phyloP scores from a whole-genome alignment of 108 stramenopile species.

The Skeletonema potamos region DNA sequence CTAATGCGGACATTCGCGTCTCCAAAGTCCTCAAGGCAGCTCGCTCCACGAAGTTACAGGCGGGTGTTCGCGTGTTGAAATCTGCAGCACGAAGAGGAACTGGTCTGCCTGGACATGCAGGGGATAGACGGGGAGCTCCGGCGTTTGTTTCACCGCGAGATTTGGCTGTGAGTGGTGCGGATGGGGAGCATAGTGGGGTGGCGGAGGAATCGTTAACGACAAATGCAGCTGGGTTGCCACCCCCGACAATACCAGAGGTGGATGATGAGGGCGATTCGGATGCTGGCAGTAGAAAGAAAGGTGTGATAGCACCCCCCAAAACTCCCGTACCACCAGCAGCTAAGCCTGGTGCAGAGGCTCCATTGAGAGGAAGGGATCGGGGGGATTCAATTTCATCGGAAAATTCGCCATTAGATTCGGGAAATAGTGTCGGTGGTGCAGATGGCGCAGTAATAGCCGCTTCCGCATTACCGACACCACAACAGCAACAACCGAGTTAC shows the following conservation, averaged over 20 bases:
- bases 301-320: neutral
- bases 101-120: constrained; percentile 47
- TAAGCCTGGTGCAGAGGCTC: neutral
- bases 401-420: constrained; percentile 1
- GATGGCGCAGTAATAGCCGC: neutral
- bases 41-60: constrained; percentile 60
- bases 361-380: neutral
- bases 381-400: neutral
- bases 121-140: constrained; percentile 61
- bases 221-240: constrained; percentile 6
- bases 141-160: constrained; percentile 27
- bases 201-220: constrained; percentile 4
- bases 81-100: constrained; percentile 40
- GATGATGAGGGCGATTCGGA: constrained; percentile 27
- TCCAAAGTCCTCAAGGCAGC: constrained; percentile 68
- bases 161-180: neutral
- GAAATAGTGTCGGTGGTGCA: neutral
- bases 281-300: neutral
- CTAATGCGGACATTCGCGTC: constrained; percentile 72
- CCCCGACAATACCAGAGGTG: constrained; percentile 35
- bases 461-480: neutral
- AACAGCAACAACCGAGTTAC: neutral
- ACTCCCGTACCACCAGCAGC: neutral
- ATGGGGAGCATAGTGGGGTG: neutral
- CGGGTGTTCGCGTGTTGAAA: constrained; percentile 68